Base-by-base conservation (phyloP, 257 asterid species). In the Petunia axillaris region DNA sequence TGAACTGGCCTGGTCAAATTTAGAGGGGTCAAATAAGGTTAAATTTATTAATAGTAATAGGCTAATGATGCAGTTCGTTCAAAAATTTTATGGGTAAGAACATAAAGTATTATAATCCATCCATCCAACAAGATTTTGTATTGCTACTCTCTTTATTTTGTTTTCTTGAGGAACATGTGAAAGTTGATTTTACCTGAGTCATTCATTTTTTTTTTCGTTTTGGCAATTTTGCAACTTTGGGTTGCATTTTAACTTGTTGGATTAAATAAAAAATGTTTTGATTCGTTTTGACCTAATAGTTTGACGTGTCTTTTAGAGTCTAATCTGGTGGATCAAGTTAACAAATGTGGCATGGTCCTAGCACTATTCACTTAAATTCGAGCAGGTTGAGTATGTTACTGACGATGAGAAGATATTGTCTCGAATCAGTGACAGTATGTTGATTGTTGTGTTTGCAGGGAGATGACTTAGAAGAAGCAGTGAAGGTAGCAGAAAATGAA, bases 381-480 rank as follows among this genome's bases (percentile, higher is more conserved):
- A 53, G 3, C 58, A 9, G n/a, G 62, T 14, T 25, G 25, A 25
- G 25, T 25, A 25, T 25, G 25, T 25, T 25, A 25, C 25, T 36
- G 14, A 59, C 14, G 40, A 39, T 48, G 75, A 9, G 75, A 3
- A 4, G 36, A 16, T 36, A n/a, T 5, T 25, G 13, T 25, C 40
- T 9, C 5, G 76, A 46, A 46, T 44, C 2, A 67, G 25, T 44
- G 41, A 5, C 25, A 25, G 3, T 41, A 13, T 13, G 16, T 25
- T 2, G 7, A 43, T 11, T 2, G 15, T 1, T 62, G 58, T 62
- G 0, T 62, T 59, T 58, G 15, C 71, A 90, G 94, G 94, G 86
- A 14, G 91, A 85, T 3, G 84, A 83, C 15, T 82, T 85, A 0
- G 62, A 77, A 4, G 90, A 85, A 5, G 88, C 88, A 0, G 90